Percentiles rank a stretch among this genome's conserved stretches.
phyloP scores from a whole-genome alignment of 2,329 filamentous ascomycete species.

The Hypoxylon sp. region DNA sequence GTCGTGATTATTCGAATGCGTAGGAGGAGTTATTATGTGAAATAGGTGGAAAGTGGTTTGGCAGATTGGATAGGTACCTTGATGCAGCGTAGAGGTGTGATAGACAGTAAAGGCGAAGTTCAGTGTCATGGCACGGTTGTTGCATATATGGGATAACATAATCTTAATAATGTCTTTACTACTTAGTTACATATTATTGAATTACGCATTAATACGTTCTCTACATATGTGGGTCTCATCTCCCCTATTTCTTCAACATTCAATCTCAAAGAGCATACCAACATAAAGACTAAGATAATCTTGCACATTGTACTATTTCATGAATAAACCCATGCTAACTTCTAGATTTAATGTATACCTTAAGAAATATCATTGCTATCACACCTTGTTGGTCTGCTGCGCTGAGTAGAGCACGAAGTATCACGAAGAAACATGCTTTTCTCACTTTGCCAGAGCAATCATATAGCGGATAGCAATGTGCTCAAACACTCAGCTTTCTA shows the following conservation, averaged over 20 bases:
- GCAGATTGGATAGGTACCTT: neutral
- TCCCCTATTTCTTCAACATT: no score
- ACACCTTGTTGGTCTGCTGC: neutral
- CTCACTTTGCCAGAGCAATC: neutral
- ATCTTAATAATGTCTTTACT: neutral
- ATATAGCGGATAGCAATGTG: no score
- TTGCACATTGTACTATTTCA: no score
- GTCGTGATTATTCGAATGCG: constrained; percentile 1
- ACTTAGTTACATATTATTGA: neutral
- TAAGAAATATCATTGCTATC: neutral
- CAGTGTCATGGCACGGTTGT: neutral
- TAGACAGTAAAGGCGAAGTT: neutral
- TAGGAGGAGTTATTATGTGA: neutral
- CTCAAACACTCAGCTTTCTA: no score
- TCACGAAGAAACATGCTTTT: neutral
- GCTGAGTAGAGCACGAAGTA: neutral
- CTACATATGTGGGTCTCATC: no score
- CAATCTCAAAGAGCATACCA: no score
- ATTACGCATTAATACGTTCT: neutral
- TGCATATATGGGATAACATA: neutral
- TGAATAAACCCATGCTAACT: neutral
- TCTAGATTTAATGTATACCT: neutral
- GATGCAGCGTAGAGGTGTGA: constrained; percentile 11
- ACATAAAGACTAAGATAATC: no score
- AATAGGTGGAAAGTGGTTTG: neutral